A percentile compares a stretch with the other conserved stretches of the same genome.
phyloP scores from a whole-genome alignment of 2,329 filamentous ascomycete species.

The Phaeomoniella chlamydospora region DNA sequence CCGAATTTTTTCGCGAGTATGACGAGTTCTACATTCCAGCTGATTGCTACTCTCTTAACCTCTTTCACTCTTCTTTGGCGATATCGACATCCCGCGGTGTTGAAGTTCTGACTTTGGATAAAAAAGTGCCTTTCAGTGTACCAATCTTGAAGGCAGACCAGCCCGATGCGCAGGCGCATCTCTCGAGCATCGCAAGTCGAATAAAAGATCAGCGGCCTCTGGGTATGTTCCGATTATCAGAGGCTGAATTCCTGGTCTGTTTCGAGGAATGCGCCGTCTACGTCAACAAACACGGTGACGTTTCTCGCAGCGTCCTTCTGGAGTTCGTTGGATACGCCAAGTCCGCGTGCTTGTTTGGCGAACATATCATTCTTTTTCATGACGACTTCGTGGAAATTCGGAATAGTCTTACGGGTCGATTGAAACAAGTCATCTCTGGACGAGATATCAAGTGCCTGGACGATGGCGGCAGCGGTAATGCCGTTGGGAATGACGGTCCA shows the following conservation, averaged over 20 bases:
- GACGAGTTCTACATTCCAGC: conserved; percentile 97
- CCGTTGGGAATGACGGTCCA: conserved; percentile 28
- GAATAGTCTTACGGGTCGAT: conserved; percentile 85
- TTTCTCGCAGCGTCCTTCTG: conserved; percentile 89
- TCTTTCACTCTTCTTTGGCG: conserved; percentile 89
- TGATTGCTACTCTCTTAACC: conserved; percentile 87
- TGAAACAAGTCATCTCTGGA: conserved; percentile 88
- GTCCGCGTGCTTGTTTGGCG: conserved; percentile 75
- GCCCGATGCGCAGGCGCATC: conserved; percentile 42
- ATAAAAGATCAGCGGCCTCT: conserved; percentile 73
- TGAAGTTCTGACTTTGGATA: conserved; percentile 91
- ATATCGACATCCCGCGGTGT: conserved; percentile 85
- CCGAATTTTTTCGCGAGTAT: conserved; percentile 94
- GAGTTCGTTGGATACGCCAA: conserved; percentile 94
- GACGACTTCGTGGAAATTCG: conserved; percentile 93
- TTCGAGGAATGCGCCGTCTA: conserved; percentile 97
- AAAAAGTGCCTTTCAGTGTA: conserved; percentile 89
- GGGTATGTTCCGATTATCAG: conserved; percentile 90
- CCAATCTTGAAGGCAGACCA: conserved; percentile 59
- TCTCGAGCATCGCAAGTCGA: conserved; percentile 71
- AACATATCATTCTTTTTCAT: conserved; percentile 87
- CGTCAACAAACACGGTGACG: conserved; percentile 94
- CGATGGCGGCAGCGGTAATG: conserved; percentile 55
- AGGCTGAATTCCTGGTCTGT: conserved; percentile 81
- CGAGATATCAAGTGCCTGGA: conserved; percentile 83